Evolutionary conservation across 2,329 filamentous ascomycete genomes (phyloP).

Genomic region (Xylaria digitata): DNA sequence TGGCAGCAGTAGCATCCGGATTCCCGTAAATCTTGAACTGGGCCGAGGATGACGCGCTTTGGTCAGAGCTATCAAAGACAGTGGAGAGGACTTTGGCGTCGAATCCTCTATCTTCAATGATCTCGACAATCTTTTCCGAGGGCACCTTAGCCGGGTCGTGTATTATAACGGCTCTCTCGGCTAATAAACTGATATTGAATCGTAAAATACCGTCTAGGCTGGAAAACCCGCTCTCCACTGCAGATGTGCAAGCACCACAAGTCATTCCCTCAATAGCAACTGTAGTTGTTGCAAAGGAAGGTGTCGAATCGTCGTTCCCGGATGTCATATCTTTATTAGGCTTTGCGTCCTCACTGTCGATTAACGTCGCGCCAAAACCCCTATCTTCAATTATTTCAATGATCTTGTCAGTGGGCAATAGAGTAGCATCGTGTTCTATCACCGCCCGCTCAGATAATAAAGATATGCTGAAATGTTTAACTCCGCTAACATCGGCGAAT

Average conservation of each 20-base stretch:
- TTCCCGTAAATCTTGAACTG: conserved; percentile 89
- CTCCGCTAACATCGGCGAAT: conserved; percentile 78
- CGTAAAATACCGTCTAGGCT: conserved; percentile 81
- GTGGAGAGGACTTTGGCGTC: conserved; percentile 86
- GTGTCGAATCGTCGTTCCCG: conserved; percentile 48
- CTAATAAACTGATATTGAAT: conserved; percentile 95
- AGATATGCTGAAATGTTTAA: conserved; percentile 83
- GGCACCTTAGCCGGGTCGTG: conserved; percentile 80
- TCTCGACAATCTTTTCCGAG: conserved; percentile 79
- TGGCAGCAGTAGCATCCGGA: conserved; percentile 76
- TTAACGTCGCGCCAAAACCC: conserved; percentile 82
- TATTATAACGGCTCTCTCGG: conserved; percentile 88
- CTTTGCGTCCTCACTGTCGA: conserved; percentile 72
- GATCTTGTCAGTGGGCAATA: conserved; percentile 65
- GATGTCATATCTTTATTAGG: conserved; percentile 51
- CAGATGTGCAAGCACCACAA: conserved; percentile 94
- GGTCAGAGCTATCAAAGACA: conserved; percentile 67
- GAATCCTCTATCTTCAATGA: conserved; percentile 91
- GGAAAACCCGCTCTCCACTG: conserved; percentile 85
- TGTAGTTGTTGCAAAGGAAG: conserved; percentile 76
- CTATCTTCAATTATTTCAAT: conserved; percentile 73
- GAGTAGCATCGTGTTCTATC: conserved; percentile 77
- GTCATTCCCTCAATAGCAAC: conserved; percentile 97
- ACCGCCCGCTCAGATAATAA: conserved; percentile 87
- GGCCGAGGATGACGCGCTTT: conserved; percentile 69